Conservation (phyloP, 768 basidiomycete species). For the Naganishia vishniacii region DNA sequence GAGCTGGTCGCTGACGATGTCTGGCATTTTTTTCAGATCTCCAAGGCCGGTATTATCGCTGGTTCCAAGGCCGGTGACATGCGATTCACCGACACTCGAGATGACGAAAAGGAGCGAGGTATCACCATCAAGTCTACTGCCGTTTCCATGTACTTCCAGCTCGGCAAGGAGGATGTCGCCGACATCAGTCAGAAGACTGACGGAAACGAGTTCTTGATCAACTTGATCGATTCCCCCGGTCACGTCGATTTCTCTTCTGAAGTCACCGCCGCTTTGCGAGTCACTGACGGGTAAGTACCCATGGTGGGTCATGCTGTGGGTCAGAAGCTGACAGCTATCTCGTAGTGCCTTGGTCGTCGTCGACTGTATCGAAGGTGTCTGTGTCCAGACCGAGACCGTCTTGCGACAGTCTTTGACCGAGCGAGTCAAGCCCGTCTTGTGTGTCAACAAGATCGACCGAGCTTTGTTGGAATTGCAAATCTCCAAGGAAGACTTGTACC, state of each 20-base stretch:
- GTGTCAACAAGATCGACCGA: constrained; percentile 99
- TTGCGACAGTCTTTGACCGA: constrained; percentile 93
- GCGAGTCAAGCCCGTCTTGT: constrained; percentile 98
- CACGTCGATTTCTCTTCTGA: constrained; percentile 99
- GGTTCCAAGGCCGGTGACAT: constrained; percentile 86
- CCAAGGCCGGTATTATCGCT: constrained; percentile 99
- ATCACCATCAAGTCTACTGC: constrained; percentile 99
- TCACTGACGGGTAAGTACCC: constrained; percentile 75
- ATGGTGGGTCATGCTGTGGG: not conserved
- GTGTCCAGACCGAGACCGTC: constrained; percentile 99
- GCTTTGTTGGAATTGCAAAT: constrained; percentile 98
- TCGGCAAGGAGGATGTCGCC: constrained; percentile 77
- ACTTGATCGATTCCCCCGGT: constrained; percentile 98
- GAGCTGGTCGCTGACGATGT: not conserved
- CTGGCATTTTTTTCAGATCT: constrained; percentile 44
- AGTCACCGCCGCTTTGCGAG: constrained; percentile 98
- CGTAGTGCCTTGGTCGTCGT: constrained; percentile 91
- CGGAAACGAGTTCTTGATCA: constrained; percentile 96
- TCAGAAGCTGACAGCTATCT: not conserved
- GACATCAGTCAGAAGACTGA: constrained; percentile 91
- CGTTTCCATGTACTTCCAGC: constrained; percentile 99
- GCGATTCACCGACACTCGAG: constrained; percentile 95
- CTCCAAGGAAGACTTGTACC: constrained; percentile 91
- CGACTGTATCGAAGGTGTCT: constrained; percentile 98
- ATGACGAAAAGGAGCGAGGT: constrained; percentile 98